Base-by-base conservation (phyloP, 768 basidiomycete species). In the Termitomyces heimii region DNA sequence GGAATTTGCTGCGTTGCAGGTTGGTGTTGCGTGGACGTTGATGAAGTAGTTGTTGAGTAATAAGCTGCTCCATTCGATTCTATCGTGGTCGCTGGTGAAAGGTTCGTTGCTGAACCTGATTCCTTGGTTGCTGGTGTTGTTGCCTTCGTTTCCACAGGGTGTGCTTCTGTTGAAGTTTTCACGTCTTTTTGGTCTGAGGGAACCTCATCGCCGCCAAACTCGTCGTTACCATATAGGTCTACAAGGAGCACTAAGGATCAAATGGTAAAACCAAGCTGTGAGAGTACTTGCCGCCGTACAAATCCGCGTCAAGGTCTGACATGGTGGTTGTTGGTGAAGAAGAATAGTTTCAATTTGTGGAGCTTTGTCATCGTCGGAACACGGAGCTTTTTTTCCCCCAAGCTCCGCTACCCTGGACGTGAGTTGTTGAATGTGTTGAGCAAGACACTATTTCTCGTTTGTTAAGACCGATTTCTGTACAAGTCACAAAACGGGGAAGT, bases 221-320 rank as follows among this genome's bases (percentile, higher is more conserved):
- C 88, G 61, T 89, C 89, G 44, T 81, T 76, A 53, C 88, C 88
- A 67, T 91, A 92, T 47, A 91, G 82, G 68, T 89, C 88, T 90
- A 51, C 0, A 57, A 32, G 7, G 2, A 16, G n/a, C 14, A 3
- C 39, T 29, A 31, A 39, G 55, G 22, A 53, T 50, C 22, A 34
- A 26, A 9, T 31, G 35, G 28, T 5, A 31, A 20, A 44, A 55
- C 40, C 26, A 24, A 29, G 40, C 26, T 58, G 9, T 45, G 26
- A 48, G 26, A 40, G 53, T 1, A 13, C 84, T 56, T 68, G 90
- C 92, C 92, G 66, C 91, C 90, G 66, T 94, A 94, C 53, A 94
- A 81, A 71, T 94, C 92, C 73, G 89, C 89, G 71, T 93, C 89
- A 71, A 90, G 86, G 75, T 90, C 89, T 61, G 86, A 84, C 88